Conservation (phyloP, 805 yeast genomes). For the Starmerella gropengiesseri region DNA sequence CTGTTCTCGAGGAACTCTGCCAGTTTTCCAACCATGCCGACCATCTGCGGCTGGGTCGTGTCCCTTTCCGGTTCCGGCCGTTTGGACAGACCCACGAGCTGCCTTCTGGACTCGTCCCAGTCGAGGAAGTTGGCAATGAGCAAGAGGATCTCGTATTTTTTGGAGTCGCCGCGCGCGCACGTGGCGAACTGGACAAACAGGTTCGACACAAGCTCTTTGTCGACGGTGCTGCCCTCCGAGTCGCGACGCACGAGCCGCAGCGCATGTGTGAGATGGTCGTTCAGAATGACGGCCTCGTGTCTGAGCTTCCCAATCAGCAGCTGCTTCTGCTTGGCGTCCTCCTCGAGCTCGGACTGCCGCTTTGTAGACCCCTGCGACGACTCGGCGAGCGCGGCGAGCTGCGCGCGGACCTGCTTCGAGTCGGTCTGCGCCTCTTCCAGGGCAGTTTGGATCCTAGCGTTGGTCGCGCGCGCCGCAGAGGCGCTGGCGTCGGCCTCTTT, state of each 20-base stretch:
- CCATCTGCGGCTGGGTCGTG: conserved; percentile 21
- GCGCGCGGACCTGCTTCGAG: conserved; percentile 2
- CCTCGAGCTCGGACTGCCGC: conserved; percentile 29
- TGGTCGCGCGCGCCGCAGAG: neutral
- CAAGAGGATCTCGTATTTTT: conserved; percentile 83
- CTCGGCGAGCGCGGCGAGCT: conserved; percentile 1
- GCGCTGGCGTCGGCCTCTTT: neutral
- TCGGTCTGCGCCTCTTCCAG: conserved; percentile 4
- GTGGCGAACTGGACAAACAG: conserved; percentile 73
- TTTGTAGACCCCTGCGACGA: conserved; percentile 5
- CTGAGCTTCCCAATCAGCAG: conserved; percentile 78
- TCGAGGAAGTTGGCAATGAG: conserved; percentile 69
- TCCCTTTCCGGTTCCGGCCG: conserved; percentile 6
- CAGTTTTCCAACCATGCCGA: conserved; percentile 31
- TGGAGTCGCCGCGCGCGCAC: conserved; percentile 84
- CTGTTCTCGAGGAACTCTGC: conserved; percentile 29
- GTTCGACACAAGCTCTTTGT: conserved; percentile 80
- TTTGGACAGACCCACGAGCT: conserved; percentile 27
- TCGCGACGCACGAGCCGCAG: conserved; percentile 70
- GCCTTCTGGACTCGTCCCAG: conserved; percentile 62
- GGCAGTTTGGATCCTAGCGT: conserved; percentile 5
- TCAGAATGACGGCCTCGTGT: conserved; percentile 85
- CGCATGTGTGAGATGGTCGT: conserved; percentile 93
- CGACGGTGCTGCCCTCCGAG: conserved; percentile 65
- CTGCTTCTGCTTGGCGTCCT: conserved; percentile 52